Base-by-base conservation (phyloP, 2,329 filamentous ascomycete species). In the Fusarium chlamydosporum region DNA sequence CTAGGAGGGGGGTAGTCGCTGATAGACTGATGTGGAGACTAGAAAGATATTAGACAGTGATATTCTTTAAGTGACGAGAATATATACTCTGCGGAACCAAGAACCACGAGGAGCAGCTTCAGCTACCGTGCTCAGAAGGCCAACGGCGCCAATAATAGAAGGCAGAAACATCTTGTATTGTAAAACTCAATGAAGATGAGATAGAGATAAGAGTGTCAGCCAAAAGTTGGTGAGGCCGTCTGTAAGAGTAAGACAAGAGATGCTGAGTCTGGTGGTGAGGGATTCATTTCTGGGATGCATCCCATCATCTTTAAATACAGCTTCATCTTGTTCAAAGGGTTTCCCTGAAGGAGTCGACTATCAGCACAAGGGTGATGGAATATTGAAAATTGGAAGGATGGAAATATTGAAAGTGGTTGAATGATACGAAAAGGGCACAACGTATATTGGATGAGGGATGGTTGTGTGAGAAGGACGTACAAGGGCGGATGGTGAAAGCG, bases 91-190 rank as follows among this genome's bases (percentile, higher is more conserved):
- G 31, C 59, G 38, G 23, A 58, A 63, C 45, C 60, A 62, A 29
- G 51, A 46, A 20, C 65, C 70, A 26, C 67, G 65, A 23, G 71
- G 75, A 48, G 73, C 73, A 15, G 75, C 76, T 37, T 77, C 71
- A 31, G 60, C 76, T 9, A 56, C 61, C 15, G 73, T 57, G 38
- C 62, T 65, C 34, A 75, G 57, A 42, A 78, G 70, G 67, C 74
- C 73, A 43, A 68, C 54, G 50, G 71, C 72, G 51, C 74, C 67
- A 55, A 76, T 34, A 34, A 76, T 45, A 7, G 65, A 65, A 16
- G 62, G 37, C 43, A 75, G 50, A 67, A 66, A 66, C 76, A 78
- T 77, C 4, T 46, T 72, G 57, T 20, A 42, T 38, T 31, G 10
- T 15, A 10, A 29, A 8, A 35, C 34, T 61, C 16, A 43, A 29